Evolutionary conservation across 192 early-diverging fungal species (phyloP), one percentile per base, ranked within the genome.

Genomic region (Umbelopsis sp.): DNA sequence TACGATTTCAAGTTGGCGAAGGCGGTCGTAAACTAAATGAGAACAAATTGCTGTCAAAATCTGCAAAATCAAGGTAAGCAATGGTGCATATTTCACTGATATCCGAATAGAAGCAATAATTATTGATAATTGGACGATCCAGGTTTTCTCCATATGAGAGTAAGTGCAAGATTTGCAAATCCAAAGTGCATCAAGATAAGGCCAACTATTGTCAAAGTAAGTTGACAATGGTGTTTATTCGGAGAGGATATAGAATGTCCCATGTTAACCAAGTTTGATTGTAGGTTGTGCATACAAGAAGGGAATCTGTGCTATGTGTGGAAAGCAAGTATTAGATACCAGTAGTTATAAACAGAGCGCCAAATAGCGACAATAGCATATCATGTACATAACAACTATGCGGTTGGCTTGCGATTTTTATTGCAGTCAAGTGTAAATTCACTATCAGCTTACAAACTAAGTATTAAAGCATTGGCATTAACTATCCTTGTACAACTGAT

Each of bases 141-240:
- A 85, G 86, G 62, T 88, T 86, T 68, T 78, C 78, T 51, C 88
- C 88, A 26, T 86, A 88, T 54, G 83, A 84, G 29, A 74, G 56
- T 20, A 89, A 89, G 73, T 89, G 88, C 51, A 87, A 86, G 69
- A 76, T 86, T 21, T 89, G 86, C 51, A 88, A 88, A 71, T 81
- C 82, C 0, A 76, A 78, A 65, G 80, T 88, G 0, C 88, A 89
- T 76, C 88, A 89, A 75, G 83, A 84, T 20, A 81, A 86, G 9
- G 82, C 85, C 4, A 77, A 86, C 76, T 89, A 88, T 56, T 89
- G 88, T 65, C 88, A 89, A 87, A 80, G 86, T 83, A 87, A 79
- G 51, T 20, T n/a, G 3, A 21, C 5, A 17, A 65, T 21, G 17
- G 20, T 45, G 9, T 59, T 14, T 22, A 24, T 26, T 22, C 21